Base-by-base conservation (phyloP, 108 stramenopile genomes). In the Cyclostephanos tholiformis region DNA sequence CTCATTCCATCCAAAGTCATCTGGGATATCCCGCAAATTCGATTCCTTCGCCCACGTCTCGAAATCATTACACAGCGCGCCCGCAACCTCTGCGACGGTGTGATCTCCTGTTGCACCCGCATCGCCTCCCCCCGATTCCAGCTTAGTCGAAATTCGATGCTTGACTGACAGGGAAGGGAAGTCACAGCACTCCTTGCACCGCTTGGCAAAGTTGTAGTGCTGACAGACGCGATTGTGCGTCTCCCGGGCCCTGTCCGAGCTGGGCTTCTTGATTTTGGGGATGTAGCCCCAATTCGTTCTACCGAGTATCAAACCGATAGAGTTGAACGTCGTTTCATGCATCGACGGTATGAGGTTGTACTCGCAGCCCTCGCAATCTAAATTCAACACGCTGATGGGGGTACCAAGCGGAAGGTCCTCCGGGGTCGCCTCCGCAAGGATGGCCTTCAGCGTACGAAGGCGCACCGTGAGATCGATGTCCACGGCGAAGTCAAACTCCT, bases 201-300 rank as follows among this genome's bases (percentile, higher is more conserved):
- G 53, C 25, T 76, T 79, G 25, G 91, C 91, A 68, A 92, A 87
- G 65, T 88, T 87, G 68, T 92, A 88, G 70, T 92, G 91, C 13
- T 72, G 67, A 62, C 91, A 92, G 22, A 92, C 63, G 3, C 91
- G 88, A 67, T 90, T 51, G 55, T 92, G 91, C 1, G 91, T 92
- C 26, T 62, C 49, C 58, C 63, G 63, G 6, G 79, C 91, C 17
- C 91, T 66, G 32, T 72, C 65, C 26, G 83, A 85, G 35, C 82
- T 84, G 1, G 91, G 91, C 61, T 86, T 73, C 51, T 92, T 92
- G 58, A 67, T 74, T 2, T 20, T 29, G 17, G 88, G 88, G 25
- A 92, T 92, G 57, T 86, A 92, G 11, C 91, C 91, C 91, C 91
- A 92, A 62, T 92, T 89, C 2, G 89, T 87, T 9, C 76, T 59